Percentiles rank a stretch among this genome's conserved stretches.
Evolutionary conservation across 768 basidiomycete species (phyloP).

Genomic region (Agrocybe pediades): DNA sequence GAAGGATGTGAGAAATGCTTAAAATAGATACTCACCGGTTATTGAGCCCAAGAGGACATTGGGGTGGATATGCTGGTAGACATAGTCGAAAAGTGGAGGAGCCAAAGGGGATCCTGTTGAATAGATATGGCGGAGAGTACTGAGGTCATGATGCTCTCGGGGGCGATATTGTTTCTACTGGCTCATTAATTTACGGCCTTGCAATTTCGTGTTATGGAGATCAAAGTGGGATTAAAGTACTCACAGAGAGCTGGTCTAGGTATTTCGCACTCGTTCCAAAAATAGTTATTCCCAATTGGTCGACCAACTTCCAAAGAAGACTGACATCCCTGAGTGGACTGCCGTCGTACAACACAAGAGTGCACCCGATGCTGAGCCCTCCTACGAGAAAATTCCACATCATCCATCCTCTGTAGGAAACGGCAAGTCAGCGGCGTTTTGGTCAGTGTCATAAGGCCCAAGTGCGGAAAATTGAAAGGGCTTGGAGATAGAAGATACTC

Average conservation of each 20-base stretch:
- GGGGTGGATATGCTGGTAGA: conserved; percentile 65
- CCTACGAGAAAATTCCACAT: conserved; percentile 87
- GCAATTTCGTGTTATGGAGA: background rate
- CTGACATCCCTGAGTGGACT: conserved; percentile 71
- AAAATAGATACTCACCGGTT: conserved; percentile 51
- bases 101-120: conserved; percentile 81
- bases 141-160: conserved; percentile 59
- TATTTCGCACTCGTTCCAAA: conserved; percentile 88
- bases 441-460: conserved; percentile 12
- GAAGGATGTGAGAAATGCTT: conserved; percentile 6
- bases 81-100: conserved; percentile 70
- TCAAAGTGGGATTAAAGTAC: conserved; percentile 17
- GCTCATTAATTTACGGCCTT: conserved; percentile 15
- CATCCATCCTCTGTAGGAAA: conserved; percentile 72
- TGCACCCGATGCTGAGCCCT: conserved; percentile 65
- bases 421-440: conserved; percentile 6
- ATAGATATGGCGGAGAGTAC: conserved; percentile 69
- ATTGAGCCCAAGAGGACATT: conserved; percentile 72
- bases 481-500: conserved; percentile 26
- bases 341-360: conserved; percentile 79
- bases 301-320: conserved; percentile 69
- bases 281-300: conserved; percentile 69
- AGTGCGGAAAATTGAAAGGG: conserved; percentile 2
- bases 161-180: conserved; percentile 70
- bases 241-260: conserved; percentile 74